Conservation (phyloP, 73 alveolate species). For the Symbiodinium natans region DNA sequence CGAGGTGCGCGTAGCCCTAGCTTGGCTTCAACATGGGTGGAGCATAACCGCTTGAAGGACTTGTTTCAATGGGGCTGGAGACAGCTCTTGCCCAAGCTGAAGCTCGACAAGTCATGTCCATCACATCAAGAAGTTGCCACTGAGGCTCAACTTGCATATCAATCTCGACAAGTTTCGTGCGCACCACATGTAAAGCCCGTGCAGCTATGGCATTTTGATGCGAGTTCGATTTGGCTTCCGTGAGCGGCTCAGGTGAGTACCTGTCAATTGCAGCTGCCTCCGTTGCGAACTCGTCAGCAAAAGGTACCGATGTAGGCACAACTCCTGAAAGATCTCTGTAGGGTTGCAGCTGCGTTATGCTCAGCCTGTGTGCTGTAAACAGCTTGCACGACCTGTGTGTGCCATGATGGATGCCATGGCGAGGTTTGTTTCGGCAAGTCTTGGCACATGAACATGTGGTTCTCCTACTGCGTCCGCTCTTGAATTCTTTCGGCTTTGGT, state of each 20-base stretch:
- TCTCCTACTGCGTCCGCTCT: too few relatives aligned
- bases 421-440: too few relatives aligned
- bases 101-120: background rate
- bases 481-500: background rate
- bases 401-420: too few relatives aligned
- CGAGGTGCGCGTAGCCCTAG: background rate
- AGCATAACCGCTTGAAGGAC: background rate
- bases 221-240: background rate
- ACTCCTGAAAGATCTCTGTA: background rate
- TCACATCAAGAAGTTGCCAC: background rate
- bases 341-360: background rate
- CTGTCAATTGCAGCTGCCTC: slow-evolving; percentile 49
- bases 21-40: background rate
- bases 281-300: background rate
- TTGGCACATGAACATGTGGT: background rate
- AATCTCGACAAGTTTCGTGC: slow-evolving; percentile 26
- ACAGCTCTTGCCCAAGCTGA: background rate
- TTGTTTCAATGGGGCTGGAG: slow-evolving; percentile 91
- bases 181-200: background rate
- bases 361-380: background rate
- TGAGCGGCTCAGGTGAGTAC: slow-evolving; percentile 29
- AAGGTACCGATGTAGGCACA: too few relatives aligned
- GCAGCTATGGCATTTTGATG: background rate
- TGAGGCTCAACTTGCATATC: slow-evolving; percentile 76
- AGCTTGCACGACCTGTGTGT: background rate